Evolutionary conservation across 73 alveolate species (phyloP).

Genomic region (Urostyla sp.): DNA sequence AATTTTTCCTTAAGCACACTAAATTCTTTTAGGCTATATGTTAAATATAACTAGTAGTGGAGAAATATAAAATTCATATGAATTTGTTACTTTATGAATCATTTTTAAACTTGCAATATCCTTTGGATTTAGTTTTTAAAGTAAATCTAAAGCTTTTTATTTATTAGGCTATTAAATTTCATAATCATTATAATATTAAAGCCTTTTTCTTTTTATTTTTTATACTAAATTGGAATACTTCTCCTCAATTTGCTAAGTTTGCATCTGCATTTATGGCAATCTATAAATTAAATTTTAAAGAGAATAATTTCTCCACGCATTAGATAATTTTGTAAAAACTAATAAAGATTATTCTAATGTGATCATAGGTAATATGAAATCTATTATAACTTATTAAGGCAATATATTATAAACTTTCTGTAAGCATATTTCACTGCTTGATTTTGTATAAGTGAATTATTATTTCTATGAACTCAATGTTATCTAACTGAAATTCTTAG

Average conservation of each 20-base stretch:
- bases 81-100: constrained; percentile 70
- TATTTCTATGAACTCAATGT: too few relatives aligned
- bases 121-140: constrained; percentile 55
- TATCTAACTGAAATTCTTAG: too few relatives aligned
- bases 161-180: constrained; percentile 78
- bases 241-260: constrained; percentile 78
- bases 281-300: constrained; percentile 42
- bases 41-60: constrained; percentile 80
- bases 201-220: constrained; percentile 76
- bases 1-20: constrained; percentile 74
- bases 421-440: too few relatives aligned
- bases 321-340: constrained; percentile 6
- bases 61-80: constrained; percentile 76
- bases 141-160: constrained; percentile 75
- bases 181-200: constrained; percentile 65
- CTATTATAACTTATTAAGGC: too few relatives aligned
- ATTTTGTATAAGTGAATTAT: too few relatives aligned
- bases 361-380: too few relatives aligned
- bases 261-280: constrained; percentile 53
- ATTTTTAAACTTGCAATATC: constrained; percentile 77
- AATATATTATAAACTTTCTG: too few relatives aligned
- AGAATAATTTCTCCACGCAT: background rate
- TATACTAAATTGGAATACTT: constrained; percentile 70
- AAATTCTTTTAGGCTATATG: constrained; percentile 59
- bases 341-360: constrained; percentile 5